These are phyloP conservation scores for Canavalia gladiata DNA, from an alignment of 306 rosid genomes.

Conservation along the genomic window DNA sequence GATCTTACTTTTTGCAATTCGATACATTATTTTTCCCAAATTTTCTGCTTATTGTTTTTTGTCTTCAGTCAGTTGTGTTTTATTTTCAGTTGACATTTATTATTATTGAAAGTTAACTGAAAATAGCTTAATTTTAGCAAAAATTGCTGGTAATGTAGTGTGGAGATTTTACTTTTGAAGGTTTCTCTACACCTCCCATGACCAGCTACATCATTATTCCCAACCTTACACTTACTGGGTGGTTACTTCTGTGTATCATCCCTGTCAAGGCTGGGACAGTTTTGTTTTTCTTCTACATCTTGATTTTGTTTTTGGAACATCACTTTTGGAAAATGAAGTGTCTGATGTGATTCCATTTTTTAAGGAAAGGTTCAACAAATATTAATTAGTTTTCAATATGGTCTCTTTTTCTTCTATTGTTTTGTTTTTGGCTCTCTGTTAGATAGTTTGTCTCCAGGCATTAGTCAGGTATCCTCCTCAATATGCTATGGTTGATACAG, in stretches of 20 bases:
- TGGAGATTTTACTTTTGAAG: slow-evolving; percentile 23
- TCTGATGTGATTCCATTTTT: background rate
- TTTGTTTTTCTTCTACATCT: background rate
- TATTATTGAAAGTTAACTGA: background rate
- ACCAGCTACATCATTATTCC: slow-evolving; percentile 52
- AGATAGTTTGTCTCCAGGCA: slow-evolving; percentile 52
- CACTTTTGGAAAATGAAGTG: background rate
- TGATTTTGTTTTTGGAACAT: background rate
- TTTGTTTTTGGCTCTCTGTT: background rate
- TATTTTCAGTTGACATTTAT: background rate
- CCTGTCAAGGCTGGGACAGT: slow-evolving; percentile 62
- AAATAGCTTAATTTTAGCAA: background rate
- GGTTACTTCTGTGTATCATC: slow-evolving; percentile 40
- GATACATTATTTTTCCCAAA: slow-evolving; percentile 21
- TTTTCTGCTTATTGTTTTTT: background rate
- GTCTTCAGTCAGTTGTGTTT: background rate
- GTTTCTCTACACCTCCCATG: slow-evolving; percentile 59
- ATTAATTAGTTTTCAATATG: background rate
- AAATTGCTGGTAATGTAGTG: slow-evolving; percentile 56
- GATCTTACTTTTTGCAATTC: slow-evolving; percentile 56
- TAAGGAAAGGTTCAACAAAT: background rate
- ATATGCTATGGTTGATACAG: slow-evolving; percentile 50
- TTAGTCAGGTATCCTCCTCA: slow-evolving; percentile 70
- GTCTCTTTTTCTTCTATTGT: background rate
- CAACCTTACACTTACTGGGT: slow-evolving; percentile 51